A percentile compares a stretch with the other conserved stretches of the same genome.
phyloP scores from a whole-genome alignment of 169 alveolate species.

The Plasmodium gonderi region DNA sequence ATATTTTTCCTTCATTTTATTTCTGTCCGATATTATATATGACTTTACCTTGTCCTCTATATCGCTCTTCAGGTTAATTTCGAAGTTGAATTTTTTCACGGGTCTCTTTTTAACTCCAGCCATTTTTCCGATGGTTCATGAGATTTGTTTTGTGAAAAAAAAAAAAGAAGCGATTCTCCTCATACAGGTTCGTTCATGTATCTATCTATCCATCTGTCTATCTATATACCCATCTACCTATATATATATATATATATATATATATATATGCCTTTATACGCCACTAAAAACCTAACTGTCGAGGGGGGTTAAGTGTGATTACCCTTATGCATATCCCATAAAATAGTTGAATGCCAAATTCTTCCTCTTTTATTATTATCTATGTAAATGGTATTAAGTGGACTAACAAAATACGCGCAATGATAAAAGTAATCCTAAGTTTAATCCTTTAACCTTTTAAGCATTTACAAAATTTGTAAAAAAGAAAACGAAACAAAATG shows the following conservation, averaged over 20 bases:
- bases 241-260: not conserved
- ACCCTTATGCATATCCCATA: not conserved
- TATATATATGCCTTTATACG: not conserved
- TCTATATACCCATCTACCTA: no score
- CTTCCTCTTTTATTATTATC: not conserved
- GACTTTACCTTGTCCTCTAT: conserved; percentile 60
- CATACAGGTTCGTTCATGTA: not conserved
- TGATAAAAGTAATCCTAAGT: no score
- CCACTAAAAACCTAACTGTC: not conserved
- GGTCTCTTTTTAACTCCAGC: conserved; percentile 55
- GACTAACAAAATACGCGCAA: not conserved
- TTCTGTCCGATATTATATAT: conserved; percentile 21
- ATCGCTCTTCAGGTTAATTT: conserved; percentile 28
- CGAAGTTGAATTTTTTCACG: conserved; percentile 49
- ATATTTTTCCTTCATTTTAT: conserved; percentile 25
- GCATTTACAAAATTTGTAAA: not conserved
- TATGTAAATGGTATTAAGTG: not conserved
- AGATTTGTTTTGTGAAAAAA: not conserved
- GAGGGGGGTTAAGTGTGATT: not conserved
- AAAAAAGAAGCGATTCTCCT: not conserved
- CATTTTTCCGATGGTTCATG: not conserved
- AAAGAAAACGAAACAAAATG: not conserved
- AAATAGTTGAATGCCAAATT: not conserved
- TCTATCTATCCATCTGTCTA: not conserved
- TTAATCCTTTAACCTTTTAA: not conserved